phyloP scores from a whole-genome alignment of 2,329 filamentous ascomycete species.

The Nemania sp. region DNA sequence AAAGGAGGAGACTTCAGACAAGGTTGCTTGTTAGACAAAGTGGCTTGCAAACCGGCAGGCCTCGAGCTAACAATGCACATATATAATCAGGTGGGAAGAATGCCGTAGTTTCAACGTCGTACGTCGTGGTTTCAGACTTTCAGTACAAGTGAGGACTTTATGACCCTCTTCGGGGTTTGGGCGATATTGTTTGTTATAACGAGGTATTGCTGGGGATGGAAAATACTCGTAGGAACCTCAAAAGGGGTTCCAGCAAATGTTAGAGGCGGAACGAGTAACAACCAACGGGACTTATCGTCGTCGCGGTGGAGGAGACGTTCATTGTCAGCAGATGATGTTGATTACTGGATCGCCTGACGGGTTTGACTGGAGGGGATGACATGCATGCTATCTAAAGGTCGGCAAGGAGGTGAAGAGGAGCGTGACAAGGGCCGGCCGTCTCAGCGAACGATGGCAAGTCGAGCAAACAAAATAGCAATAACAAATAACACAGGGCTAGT shows the following conservation, averaged over 20 bases:
- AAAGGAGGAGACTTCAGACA: too few species aligned
- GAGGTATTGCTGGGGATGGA: constrained; percentile 2
- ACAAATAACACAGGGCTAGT: not conserved
- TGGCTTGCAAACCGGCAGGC: too few species aligned
- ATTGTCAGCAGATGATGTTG: constrained; percentile 32
- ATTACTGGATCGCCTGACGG: constrained; percentile 17
- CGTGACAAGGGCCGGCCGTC: too few species aligned
- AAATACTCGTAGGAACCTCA: constrained; percentile 38
- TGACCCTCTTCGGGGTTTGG: constrained; percentile 6
- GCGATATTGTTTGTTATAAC: not conserved
- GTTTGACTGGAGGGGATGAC: constrained; percentile 8
- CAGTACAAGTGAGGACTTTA: constrained; percentile 1
- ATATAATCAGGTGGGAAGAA: constrained; percentile 2
- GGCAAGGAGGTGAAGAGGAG: not conserved
- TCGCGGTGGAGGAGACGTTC: constrained; percentile 38
- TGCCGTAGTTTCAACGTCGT: not conserved
- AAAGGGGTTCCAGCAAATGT: constrained; percentile 41
- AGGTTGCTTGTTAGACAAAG: too few species aligned
- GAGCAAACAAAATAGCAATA: not conserved
- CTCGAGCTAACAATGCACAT: not conserved
- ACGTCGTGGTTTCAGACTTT: too few species aligned
- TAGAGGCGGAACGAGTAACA: constrained; percentile 38
- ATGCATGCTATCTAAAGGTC: constrained; percentile 14
- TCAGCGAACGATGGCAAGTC: not conserved
- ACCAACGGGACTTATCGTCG: constrained; percentile 36